phyloP scores from a whole-genome alignment of 2,329 filamentous ascomycete genomes.

The Macroventuria anomochaeta region DNA sequence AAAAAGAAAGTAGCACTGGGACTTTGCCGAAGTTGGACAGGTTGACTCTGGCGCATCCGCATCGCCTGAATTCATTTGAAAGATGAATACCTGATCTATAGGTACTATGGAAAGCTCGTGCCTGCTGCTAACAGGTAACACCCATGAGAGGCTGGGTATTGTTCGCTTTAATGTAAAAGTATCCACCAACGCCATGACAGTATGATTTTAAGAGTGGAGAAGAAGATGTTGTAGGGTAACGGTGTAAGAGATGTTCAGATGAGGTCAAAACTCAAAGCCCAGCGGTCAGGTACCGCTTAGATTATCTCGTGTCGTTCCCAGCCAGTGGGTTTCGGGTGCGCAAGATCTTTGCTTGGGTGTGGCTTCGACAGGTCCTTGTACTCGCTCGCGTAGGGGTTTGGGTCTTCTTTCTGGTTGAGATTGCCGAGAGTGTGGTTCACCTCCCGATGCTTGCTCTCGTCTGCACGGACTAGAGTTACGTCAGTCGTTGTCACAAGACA shows the following conservation, averaged over 20 bases:
- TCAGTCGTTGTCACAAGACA: background rate
- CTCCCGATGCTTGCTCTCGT: constrained; percentile 70
- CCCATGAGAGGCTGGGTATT: constrained; percentile 10
- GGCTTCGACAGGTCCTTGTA: constrained; percentile 73
- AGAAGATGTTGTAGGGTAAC: background rate
- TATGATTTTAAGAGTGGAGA: constrained; percentile 1
- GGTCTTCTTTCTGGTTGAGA: constrained; percentile 81
- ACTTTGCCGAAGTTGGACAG: background rate
- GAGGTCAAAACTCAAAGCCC: background rate
- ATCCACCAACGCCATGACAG: background rate
- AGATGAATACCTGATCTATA: background rate
- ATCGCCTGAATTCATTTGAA: background rate
- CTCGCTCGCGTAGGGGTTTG: constrained; percentile 87
- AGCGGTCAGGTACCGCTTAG: constrained; percentile 19
- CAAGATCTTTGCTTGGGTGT: constrained; percentile 73
- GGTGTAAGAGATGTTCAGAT: background rate
- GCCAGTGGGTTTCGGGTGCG: constrained; percentile 70
- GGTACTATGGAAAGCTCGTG: constrained; percentile 1
- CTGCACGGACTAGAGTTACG: constrained; percentile 40
- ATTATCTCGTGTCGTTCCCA: constrained; percentile 78
- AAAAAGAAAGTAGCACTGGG: no score
- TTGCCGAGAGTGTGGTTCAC: constrained; percentile 96
- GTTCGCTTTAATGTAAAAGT: background rate
- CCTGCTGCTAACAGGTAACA: background rate
- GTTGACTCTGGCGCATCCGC: background rate